Evolutionary conservation across 768 basidiomycete species (phyloP), one percentile per base, ranked within the genome.

Genomic region (Hebeloma cylindrosporum): DNA sequence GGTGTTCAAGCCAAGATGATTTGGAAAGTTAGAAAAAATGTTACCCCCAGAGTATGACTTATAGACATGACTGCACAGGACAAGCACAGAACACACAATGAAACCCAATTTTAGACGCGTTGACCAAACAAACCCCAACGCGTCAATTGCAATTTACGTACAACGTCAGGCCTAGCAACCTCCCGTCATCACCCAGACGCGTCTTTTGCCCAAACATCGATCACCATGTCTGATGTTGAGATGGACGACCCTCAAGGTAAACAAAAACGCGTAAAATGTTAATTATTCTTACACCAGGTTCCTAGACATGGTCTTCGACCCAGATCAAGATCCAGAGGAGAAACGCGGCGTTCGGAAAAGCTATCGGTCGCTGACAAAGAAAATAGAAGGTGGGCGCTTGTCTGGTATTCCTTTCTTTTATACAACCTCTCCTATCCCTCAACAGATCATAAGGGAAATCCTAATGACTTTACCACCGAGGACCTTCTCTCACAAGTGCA

Each of bases 291-390:
- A 6, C 16, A 38, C 36, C 16, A 46, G 38, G 43, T 16, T 37
- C 27, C 29, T 39, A 58, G 71, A 68, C 38, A 63, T 76, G 13
- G 68, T 74, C 9, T 93, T 88, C 58, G 87, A 93, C 59, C 89
- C 89, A 7, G 87, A 93, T 62, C 90, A 93, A 60, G 78, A 92
- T 68, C 80, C 83, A 4, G 83, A 86, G 50, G 84, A 88, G 60
- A 84, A 86, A 63, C 82, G 91, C 51, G 72, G 73, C 29, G 68
- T 93, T 5, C 75, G 91, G 31, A 82, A 82, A 60, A 71, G 79
- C 52, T 93, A 92, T 58, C 82, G 92, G 48, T 66, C 72, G 11
- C 65, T 90, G 46, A 75, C 82, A 34, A 79, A 75, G 51, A 69
- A 69, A 41, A 74, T 84, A 21, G 83, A 84, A 71, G 83, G 89